Percentiles rank a stretch among this genome's conserved stretches.
Evolutionary conservation across 1,139 yeast species (phyloP).

Genomic region (Candida neerlandica): DNA sequence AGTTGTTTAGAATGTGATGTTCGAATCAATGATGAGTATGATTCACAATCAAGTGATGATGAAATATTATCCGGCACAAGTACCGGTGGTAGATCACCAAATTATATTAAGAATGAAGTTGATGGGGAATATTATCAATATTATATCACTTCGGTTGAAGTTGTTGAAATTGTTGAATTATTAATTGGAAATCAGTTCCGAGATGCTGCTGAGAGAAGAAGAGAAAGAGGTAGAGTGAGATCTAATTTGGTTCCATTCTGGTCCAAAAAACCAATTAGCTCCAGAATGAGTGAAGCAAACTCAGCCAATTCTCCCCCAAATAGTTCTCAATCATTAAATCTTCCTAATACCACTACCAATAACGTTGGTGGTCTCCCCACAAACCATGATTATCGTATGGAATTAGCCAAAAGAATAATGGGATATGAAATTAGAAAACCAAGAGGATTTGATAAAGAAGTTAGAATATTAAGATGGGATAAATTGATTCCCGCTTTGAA

Average conservation of each 20-base stretch:
- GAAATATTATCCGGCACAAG: constrained; percentile 16
- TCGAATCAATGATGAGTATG: constrained; percentile 28
- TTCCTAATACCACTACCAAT: neutral
- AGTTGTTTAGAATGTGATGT: constrained; percentile 55
- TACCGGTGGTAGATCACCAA: constrained; percentile 13
- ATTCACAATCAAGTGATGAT: constrained; percentile 24
- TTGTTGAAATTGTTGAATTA: constrained; percentile 63
- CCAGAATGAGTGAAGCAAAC: constrained; percentile 41
- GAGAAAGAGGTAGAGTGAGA: constrained; percentile 65
- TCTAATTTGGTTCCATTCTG: constrained; percentile 70
- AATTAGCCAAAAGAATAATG: constrained; percentile 66
- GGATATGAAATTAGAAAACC: constrained; percentile 65
- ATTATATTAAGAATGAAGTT: constrained; percentile 19
- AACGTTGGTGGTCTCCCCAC: constrained; percentile 19
- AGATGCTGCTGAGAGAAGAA: constrained; percentile 53
- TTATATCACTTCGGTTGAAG: constrained; percentile 68
- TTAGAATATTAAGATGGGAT: constrained; percentile 63
- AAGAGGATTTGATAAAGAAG: constrained; percentile 69
- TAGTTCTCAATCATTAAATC: neutral
- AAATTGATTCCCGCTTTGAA: constrained; percentile 59
- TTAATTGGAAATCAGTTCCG: constrained; percentile 52
- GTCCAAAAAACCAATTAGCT: constrained; percentile 60
- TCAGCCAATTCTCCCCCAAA: constrained; percentile 2
- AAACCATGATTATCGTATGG: constrained; percentile 51
- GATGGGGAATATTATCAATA: constrained; percentile 36